Base-by-base conservation (phyloP, 2,329 filamentous ascomycete genomes). In the Penicillium hesseltinei region DNA sequence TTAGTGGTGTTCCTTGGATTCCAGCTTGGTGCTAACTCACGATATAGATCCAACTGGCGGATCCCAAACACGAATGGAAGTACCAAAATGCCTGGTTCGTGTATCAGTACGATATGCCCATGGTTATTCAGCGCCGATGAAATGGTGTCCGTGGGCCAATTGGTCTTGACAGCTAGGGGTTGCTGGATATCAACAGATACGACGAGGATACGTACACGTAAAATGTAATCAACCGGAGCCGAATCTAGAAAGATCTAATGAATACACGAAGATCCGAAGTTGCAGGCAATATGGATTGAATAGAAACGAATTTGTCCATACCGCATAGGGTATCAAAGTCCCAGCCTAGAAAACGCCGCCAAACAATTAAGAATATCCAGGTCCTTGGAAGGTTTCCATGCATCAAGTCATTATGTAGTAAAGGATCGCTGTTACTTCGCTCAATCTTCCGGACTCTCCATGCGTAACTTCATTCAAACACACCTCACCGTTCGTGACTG, bases 61-160 rank as follows among this genome's bases (percentile, higher is more conserved):
- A 81, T 56, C 81, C 81, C 0, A 74, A 76, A 10, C 74, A 78
- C 42, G 75, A 79, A 51, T 73, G 85, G 62, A 78, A 77, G 58
- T 80, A 81, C n/a, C 78, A 81, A 53, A 79, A 82, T 21, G 83
- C 81, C 4, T 85, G 85, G 69, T 85, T 86, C 63, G 83, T 85
- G 10, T 82, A 85, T 10, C 83, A 85, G 68, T 75, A 80, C 49
- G 83, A 83, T 0, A 65, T 85, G 58, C 76, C 84, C 47, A 82
- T 84, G 51, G 55, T 57, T 5, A 57, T 66, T 35, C 53, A 40
- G n/a, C 60, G 51, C 46, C 61, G 42, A 21, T 58, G 40, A 51
- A 47, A 33, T 19, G 17, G 7, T n/a, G 7, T n/a, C 9, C 10
- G 0, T 9, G 10, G 2, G 15, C n/a, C 27, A 25, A 9, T 33